Base-by-base conservation (phyloP, 768 basidiomycete genomes). In the Naganishia randhawae region DNA sequence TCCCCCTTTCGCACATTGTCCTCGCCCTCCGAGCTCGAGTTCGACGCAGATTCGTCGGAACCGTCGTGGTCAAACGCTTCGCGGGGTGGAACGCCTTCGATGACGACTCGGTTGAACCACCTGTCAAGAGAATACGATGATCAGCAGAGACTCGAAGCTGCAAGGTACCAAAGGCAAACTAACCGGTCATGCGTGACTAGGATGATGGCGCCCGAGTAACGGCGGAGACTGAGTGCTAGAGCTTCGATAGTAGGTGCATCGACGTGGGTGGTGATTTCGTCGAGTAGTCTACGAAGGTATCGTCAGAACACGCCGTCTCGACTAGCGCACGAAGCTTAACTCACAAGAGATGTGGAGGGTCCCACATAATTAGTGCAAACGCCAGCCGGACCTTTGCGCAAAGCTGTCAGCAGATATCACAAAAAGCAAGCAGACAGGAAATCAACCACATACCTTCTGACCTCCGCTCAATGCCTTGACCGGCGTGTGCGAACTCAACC, bases 181-280 rank as follows among this genome's bases (percentile, higher is more conserved):
- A 14, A 82, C 75, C 85, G 81, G 71, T 89, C 88, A 73, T 89
- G 88, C 51, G 85, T 87, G 55, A 88, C 84, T n/a, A 88, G 80
- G 11, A 88, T 78, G 33, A 88, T 73, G 0, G 84, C 86, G 0
- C 88, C 87, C 31, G 77, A 78, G 71, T 83, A 89, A 16, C 74
- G 76, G 54, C 81, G 81, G 48, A 89, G 79, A 9, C 85, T 83
- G 25, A 81, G 78, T 0, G 85, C 84, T 1, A 89, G 78, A 0
- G 85, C 85, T 67, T 83, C 77, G 35, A 88, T 85, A 2, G 86
- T 88, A 29, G 84, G 83, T 48, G 83, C 81, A 75, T 89, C 88
- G 50, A 89, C 77, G 78, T 89, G 88, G n/a, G 87, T 83, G 14
- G 88, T 87, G 5, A 87, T 85, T 75, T 89, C 88, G 68, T 83